phyloP scores from a whole-genome alignment of 495 filamentous ascomycete genomes.

The Chaetomium cochliodes region DNA sequence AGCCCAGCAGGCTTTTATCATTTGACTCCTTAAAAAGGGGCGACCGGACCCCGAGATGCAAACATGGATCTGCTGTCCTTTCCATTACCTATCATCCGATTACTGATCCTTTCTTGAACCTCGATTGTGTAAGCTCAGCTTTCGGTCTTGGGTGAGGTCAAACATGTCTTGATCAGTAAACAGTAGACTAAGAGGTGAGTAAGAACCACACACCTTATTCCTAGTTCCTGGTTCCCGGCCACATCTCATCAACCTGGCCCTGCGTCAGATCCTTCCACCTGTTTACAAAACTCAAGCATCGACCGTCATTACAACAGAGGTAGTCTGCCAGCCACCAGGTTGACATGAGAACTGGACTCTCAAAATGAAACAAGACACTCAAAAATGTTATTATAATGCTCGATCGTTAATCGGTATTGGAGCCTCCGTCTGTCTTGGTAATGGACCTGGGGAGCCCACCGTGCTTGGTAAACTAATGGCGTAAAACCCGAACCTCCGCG shows the following conservation, averaged over 20 bases:
- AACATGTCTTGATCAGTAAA: background rate
- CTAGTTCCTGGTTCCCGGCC: too few species aligned
- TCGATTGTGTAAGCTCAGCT: background rate
- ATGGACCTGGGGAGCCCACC: background rate
- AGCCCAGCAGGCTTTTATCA: too few species aligned
- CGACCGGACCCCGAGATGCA: too few species aligned
- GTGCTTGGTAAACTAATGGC: slow-evolving; percentile 7
- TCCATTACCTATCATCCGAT: background rate
- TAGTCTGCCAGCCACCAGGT: background rate
- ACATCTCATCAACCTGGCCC: background rate
- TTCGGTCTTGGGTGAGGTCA: background rate
- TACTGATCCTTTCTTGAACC: background rate
- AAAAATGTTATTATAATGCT: background rate
- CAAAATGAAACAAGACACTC: background rate
- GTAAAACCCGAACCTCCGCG: background rate
- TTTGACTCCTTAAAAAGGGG: too few species aligned
- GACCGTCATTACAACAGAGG: background rate
- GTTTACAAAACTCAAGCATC: background rate
- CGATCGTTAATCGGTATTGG: background rate
- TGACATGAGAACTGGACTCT: background rate
- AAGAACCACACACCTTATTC: background rate
- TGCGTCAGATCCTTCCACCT: background rate
- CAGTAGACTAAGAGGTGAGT: background rate
- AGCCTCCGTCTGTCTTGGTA: too few species aligned
- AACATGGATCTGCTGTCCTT: too few species aligned